Base-by-base conservation (phyloP, 192 early-diverging fungal species). In the Endogone sp. region DNA sequence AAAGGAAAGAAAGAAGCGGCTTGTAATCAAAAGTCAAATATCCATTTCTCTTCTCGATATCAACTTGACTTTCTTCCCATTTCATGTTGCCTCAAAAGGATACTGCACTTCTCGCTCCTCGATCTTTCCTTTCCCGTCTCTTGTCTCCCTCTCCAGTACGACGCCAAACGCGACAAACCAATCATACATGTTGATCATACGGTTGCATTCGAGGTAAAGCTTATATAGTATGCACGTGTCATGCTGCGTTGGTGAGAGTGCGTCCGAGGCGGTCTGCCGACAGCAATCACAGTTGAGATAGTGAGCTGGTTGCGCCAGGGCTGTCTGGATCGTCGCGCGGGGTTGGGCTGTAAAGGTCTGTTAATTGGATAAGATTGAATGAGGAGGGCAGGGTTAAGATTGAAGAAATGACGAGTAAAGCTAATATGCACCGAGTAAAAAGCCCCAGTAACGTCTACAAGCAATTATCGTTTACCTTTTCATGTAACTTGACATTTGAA, bases 151-250 rank as follows among this genome's bases (percentile, higher is more conserved):
- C 69, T 91, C 87, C 60, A 96, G 71, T 25, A 95, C 83, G n/a
- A 85, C 84, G 13, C 86, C 79, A 80, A 99, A 99, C 9, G 92
- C 90, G 54, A 85, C 79, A 69, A 89, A 95, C 92, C 92, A 93
- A 75, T 99, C 97, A 71, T 90, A 92, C 55, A 98, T 74, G 71
- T 99, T 98, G 76, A 99, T 96, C 83, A 98, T 78, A 65, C 91
- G 85, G 3, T 95, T 94, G 74, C 92, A 98, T 66, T 98, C 95
- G 4, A 91, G 80, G 78, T 97, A 94, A 13, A 98, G 82, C 57
- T 90, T 88, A 73, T 99, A 99, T 6, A 92, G 76, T 44, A 98
- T 92, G 78, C 89, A 91, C 0, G 90, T 93, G 75, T 99, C 97
- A 60, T 92, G 82, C 73, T 91, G 85, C 29, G 84, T 87, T 1